Conservation (phyloP, 2,329 filamentous ascomycete species). For the Monilinia fructigena region DNA sequence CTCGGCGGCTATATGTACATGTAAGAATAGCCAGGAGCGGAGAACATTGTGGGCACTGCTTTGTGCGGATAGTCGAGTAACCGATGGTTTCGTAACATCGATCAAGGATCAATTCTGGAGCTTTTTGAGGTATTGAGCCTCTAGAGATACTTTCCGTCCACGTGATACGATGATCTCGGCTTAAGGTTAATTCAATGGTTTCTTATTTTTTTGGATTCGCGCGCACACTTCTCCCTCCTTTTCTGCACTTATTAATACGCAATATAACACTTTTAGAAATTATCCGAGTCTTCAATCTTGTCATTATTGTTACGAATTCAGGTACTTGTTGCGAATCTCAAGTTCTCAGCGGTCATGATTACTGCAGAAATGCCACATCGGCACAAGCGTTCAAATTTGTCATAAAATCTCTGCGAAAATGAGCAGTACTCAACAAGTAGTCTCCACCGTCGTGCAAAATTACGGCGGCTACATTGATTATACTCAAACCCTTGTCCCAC, state of each 20-base stretch:
- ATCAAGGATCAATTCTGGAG: conserved; percentile 5
- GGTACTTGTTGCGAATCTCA: too few species aligned
- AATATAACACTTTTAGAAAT: too few species aligned
- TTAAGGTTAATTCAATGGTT: too few species aligned
- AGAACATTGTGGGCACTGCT: not conserved
- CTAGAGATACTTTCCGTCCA: not conserved
- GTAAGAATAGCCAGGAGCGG: not conserved
- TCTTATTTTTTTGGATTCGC: not conserved
- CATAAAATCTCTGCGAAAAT: too few species aligned
- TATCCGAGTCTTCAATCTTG: too few species aligned
- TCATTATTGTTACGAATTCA: too few species aligned
- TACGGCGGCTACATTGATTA: conserved; percentile 4
- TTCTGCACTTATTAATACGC: too few species aligned
- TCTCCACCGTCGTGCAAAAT: not conserved
- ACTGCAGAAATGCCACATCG: too few species aligned
- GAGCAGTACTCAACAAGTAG: conserved; percentile 15
- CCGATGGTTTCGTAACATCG: not conserved
- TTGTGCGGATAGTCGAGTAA: not conserved
- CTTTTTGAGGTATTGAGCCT: conserved; percentile 6
- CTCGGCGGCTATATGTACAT: conserved; percentile 11
- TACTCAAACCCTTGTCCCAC: not conserved
- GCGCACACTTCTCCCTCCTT: not conserved
- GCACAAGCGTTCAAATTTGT: too few species aligned
- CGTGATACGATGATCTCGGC: not conserved
- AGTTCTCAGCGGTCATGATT: too few species aligned